Percentiles rank a stretch among this genome's conserved stretches.
phyloP scores from a whole-genome alignment of 345 rosid species.

The Barbarea vulgaris region DNA sequence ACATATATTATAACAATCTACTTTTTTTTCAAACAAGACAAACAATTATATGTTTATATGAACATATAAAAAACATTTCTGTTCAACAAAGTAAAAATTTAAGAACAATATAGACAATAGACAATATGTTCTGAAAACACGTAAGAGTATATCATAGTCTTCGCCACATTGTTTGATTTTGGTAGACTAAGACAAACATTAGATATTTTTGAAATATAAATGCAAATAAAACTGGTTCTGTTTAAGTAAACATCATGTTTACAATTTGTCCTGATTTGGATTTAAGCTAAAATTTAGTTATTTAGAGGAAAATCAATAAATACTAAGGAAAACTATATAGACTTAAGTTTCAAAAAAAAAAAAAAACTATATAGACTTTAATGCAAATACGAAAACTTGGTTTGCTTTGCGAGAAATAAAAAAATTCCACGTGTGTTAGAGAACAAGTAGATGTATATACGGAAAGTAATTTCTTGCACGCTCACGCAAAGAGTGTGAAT shows the following conservation, averaged over 20 bases:
- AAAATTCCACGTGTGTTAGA: constrained; percentile 16
- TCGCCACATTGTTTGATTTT: constrained; percentile 1
- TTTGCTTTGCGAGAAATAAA: constrained; percentile 9
- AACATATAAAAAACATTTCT: neutral
- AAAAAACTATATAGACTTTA: neutral
- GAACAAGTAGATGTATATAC: constrained; percentile 6
- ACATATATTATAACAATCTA: neutral
- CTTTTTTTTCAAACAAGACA: neutral
- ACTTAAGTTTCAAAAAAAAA: too few species aligned
- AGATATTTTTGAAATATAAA: neutral
- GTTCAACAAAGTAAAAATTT: neutral
- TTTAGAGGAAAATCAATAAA: neutral
- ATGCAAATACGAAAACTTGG: neutral
- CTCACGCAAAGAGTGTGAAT: constrained; percentile 40
- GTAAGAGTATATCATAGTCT: neutral
- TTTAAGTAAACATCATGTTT: neutral
- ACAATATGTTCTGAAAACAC: neutral
- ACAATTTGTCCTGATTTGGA: neutral
- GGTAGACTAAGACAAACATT: neutral
- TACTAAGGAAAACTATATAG: neutral
- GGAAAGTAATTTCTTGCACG: constrained; percentile 33
- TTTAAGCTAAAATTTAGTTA: neutral
- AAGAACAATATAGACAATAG: neutral
- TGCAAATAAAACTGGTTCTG: neutral
- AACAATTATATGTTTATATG: neutral